A percentile compares a stretch with the other conserved stretches of the same genome.
Evolutionary conservation across 2,329 filamentous ascomycete species (phyloP).

Genomic region (Parafenestella ontariensis): DNA sequence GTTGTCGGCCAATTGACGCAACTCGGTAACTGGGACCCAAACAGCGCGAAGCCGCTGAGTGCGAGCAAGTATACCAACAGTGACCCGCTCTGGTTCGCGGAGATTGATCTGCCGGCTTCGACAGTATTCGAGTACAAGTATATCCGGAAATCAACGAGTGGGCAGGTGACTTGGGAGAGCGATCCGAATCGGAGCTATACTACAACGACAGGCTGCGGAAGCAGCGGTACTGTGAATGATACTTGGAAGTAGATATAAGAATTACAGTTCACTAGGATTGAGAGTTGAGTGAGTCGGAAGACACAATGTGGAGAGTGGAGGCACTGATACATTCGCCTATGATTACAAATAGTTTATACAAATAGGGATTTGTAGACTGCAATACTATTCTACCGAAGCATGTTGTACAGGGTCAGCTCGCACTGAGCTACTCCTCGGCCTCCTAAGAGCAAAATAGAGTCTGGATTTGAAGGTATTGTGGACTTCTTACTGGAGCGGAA

Average conservation of each 20-base stretch:
- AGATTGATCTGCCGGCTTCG: conserved; percentile 50
- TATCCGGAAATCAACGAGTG: conserved; percentile 53
- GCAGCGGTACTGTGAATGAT: conserved; percentile 23
- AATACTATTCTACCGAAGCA: no score
- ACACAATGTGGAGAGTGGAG: no score
- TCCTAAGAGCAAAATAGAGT: no score
- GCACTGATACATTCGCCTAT: no score
- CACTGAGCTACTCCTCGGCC: no score
- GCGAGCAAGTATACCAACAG: conserved; percentile 53
- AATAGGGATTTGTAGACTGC: no score
- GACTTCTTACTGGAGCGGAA: no score
- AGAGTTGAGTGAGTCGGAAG: no score
- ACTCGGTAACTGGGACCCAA: conserved; percentile 54
- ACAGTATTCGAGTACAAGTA: conserved; percentile 55
- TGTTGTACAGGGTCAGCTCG: no score
- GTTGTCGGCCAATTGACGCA: conserved; percentile 53
- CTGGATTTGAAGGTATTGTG: no score
- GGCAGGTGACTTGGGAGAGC: conserved; percentile 55
- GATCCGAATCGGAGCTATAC: conserved; percentile 51
- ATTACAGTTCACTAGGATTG: no score
- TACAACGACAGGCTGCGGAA: conserved; percentile 28
- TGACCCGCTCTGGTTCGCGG: conserved; percentile 55
- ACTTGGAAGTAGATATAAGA: conserved; percentile 22
- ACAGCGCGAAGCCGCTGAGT: conserved; percentile 48
- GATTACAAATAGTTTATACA: no score